These are phyloP conservation scores for Acidomyces sp. DNA, from an alignment of 495 filamentous ascomycete species.

Conservation along the genomic window DNA sequence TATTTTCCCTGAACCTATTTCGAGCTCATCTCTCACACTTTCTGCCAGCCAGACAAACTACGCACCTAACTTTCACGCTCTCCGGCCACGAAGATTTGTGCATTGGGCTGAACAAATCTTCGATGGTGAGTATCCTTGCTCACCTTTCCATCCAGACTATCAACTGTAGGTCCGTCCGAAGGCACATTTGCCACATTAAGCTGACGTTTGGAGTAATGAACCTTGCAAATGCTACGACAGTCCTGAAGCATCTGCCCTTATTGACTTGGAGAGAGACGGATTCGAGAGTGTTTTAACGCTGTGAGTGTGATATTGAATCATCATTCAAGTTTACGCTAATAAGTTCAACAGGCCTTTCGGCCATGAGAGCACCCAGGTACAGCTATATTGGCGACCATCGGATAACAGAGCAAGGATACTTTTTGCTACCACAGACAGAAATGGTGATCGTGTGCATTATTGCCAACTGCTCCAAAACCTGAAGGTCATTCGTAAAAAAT, in stretches of 20 bases:
- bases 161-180: slow-evolving; percentile 30
- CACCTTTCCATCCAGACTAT: slow-evolving; percentile 29
- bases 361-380: slow-evolving; percentile 38
- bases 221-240: slow-evolving; percentile 32
- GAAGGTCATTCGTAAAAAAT: slow-evolving; percentile 39
- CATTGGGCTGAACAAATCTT: slow-evolving; percentile 46
- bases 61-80: slow-evolving; percentile 3
- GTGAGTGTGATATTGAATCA: slow-evolving; percentile 22
- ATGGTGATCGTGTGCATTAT: slow-evolving; percentile 29
- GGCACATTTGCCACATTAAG: neutral
- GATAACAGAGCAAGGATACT: slow-evolving; percentile 48
- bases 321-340: neutral
- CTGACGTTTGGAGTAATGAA: slow-evolving; percentile 19
- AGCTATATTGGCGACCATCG: slow-evolving; percentile 40
- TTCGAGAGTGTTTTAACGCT: slow-evolving; percentile 32
- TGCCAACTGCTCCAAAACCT: slow-evolving; percentile 41
- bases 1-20: slow-evolving; percentile 24
- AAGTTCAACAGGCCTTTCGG: slow-evolving; percentile 27
- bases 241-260: slow-evolving; percentile 29
- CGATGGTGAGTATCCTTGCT: slow-evolving; percentile 29
- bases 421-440: slow-evolving; percentile 34
- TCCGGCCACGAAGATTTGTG: slow-evolving; percentile 7
- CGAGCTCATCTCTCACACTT: slow-evolving; percentile 16
- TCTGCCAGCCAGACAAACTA: slow-evolving; percentile 21
- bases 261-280: slow-evolving; percentile 26